phyloP scores from a whole-genome alignment of 495 filamentous ascomycete species.

The Aspergillus funiculosus region DNA sequence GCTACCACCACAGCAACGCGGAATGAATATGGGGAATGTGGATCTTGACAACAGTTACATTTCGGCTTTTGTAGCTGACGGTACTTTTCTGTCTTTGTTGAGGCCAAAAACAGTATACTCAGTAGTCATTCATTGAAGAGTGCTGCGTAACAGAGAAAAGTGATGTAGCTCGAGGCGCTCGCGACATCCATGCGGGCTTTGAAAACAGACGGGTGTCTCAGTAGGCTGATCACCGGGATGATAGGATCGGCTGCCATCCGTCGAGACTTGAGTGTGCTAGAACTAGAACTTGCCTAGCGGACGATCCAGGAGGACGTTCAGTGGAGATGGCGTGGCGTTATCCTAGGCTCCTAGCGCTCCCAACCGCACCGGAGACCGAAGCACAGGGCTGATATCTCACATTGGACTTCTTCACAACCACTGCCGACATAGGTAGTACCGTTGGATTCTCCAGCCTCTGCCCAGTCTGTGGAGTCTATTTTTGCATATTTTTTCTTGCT shows the following conservation, averaged over 20 bases:
- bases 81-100: too few species aligned
- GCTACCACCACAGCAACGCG: slow-evolving; percentile 20
- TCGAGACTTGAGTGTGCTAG: too few species aligned
- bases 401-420: slow-evolving; percentile 3
- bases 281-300: too few species aligned
- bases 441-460: slow-evolving; percentile 6
- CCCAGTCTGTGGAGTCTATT: too few species aligned
- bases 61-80: neutral
- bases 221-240: neutral
- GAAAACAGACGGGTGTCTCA: too few species aligned
- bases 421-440: neutral
- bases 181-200: too few species aligned
- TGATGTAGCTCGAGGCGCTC: too few species aligned
- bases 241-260: slow-evolving; percentile 14
- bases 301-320: slow-evolving; percentile 6
- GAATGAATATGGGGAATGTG: slow-evolving; percentile 24
- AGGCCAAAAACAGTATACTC: too few species aligned
- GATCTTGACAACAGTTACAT: slow-evolving; percentile 2
- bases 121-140: too few species aligned
- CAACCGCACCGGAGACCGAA: too few species aligned
- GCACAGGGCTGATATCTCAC: slow-evolving; percentile 16
- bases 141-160: too few species aligned
- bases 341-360: slow-evolving; percentile 12
- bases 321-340: slow-evolving; percentile 7
- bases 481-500: neutral